A percentile compares a stretch with the other conserved stretches of the same genome.
Evolutionary conservation across 805 yeast genomes (phyloP).

Genomic region (Naumovozyma castellii): DNA sequence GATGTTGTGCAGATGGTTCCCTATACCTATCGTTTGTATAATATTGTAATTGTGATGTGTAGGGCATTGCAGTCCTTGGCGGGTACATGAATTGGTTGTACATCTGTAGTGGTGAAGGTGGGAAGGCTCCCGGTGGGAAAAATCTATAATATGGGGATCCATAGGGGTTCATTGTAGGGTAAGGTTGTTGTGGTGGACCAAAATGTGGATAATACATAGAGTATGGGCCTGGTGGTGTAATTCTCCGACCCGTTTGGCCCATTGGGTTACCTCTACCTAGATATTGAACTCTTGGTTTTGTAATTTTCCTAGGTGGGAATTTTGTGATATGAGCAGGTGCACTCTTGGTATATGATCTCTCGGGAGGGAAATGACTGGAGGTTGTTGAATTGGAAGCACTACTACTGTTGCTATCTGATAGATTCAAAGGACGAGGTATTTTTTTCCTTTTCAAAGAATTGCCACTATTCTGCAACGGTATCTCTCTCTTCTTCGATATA

Average conservation of each 20-base stretch:
- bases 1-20: background rate
- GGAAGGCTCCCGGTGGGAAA: constrained; percentile 2
- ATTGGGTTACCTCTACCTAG: constrained; percentile 12
- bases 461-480: constrained; percentile 1
- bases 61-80: constrained; percentile 11
- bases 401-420: constrained; percentile 4
- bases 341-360: constrained; percentile 8
- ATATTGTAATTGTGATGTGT: constrained; percentile 8
- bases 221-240: too few species aligned
- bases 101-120: constrained; percentile 1
- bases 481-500: background rate
- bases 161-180: constrained; percentile 4
- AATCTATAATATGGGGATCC: constrained; percentile 1
- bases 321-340: constrained; percentile 21
- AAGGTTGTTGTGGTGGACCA: background rate
- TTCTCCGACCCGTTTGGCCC: too few species aligned
- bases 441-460: constrained; percentile 20
- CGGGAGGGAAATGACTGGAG: background rate
- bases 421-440: constrained; percentile 22
- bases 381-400: constrained; percentile 1
- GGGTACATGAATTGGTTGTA: background rate
- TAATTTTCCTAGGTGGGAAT: constrained; percentile 8
- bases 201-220: too few species aligned
- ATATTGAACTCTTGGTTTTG: constrained; percentile 23
- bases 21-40: background rate